A percentile compares a stretch with the other conserved stretches of the same genome.
phyloP scores from a whole-genome alignment of 108 stramenopile species.

The Mayamaea pseudoterrestris region DNA sequence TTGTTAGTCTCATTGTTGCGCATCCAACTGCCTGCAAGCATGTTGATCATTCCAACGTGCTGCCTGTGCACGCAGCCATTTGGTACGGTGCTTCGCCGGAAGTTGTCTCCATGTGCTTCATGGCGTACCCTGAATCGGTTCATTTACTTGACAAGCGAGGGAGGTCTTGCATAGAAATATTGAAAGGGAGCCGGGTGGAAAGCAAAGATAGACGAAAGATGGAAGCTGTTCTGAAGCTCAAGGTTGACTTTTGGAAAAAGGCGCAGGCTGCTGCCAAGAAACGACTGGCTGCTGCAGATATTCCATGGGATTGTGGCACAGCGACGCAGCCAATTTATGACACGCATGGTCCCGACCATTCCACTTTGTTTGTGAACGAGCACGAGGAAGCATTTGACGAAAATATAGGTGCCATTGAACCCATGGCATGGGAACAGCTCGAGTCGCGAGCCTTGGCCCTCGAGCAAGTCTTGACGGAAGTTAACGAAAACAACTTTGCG shows the following conservation, averaged over 20 bases:
- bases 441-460: not conserved
- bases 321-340: too few species aligned
- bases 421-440: not conserved
- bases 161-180: not conserved
- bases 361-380: too few species aligned
- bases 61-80: conserved; percentile 9
- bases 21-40: not conserved
- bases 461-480: not conserved
- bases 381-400: not conserved
- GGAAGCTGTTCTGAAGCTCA: not conserved
- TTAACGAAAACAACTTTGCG: not conserved
- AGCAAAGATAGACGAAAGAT: too few species aligned
- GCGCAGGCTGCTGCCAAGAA: not conserved
- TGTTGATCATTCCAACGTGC: conserved; percentile 1
- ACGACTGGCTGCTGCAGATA: too few species aligned
- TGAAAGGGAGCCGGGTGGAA: not conserved
- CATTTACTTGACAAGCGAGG: conserved; percentile 3
- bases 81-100: conserved; percentile 6
- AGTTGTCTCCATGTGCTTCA: conserved; percentile 3
- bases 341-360: too few species aligned
- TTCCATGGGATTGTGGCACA: too few species aligned
- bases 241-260: not conserved
- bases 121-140: conserved; percentile 3
- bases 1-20: not conserved
- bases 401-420: not conserved